Base-by-base conservation (phyloP, 306 rosid genomes). In the Dryas drummondii region DNA sequence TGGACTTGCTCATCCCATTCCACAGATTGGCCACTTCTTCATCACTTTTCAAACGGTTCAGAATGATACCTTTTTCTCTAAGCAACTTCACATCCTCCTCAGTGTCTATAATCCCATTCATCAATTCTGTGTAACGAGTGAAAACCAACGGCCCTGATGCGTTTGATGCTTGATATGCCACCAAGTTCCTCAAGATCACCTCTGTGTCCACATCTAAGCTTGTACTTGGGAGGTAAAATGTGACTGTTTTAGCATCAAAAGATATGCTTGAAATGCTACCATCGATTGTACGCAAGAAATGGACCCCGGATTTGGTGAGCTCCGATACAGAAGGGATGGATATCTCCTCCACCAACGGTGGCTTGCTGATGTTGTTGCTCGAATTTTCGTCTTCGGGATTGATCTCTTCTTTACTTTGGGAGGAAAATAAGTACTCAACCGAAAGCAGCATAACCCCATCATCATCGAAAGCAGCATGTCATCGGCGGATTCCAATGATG, bases 51-150 rank as follows among this genome's bases (percentile, higher is more conserved):
- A 93, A 64, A 67, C 78, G 93, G 80, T 86, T 93, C 79, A 81
- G 8, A 78, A 91, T 74, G 9, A 89, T 72, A 9, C 96, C 92
- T 59, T 73, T 80, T 52, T 82, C 88, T 68, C 90, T 85, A 0
- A 89, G 82, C 76, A 85, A 14, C 80, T 75, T 86, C 42, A 75
- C 96, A 9, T 93, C 97, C 6, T 89, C 92, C 72, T 56, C 84
- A 0, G 91, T 65, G 64, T 93, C 98, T 53, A 91, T 86, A 15
- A 89, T 91, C 70, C 98, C 97, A 3, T 89, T 91, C 96, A 86
- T 85, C 51, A 91, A 16, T 74, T 93, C 98, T 0, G 91, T 86
- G 82, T 83, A 91, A 17, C 98, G 90, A 0, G 96, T 58, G n/a
- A 93, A 72, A 53, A 91, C 85, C 84, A 89, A 80, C 0, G 91